Evolutionary conservation across 2,329 filamentous ascomycete species (phyloP), one percentile per base, ranked within the genome.

Genomic region (Penicillium griseofulvum): DNA sequence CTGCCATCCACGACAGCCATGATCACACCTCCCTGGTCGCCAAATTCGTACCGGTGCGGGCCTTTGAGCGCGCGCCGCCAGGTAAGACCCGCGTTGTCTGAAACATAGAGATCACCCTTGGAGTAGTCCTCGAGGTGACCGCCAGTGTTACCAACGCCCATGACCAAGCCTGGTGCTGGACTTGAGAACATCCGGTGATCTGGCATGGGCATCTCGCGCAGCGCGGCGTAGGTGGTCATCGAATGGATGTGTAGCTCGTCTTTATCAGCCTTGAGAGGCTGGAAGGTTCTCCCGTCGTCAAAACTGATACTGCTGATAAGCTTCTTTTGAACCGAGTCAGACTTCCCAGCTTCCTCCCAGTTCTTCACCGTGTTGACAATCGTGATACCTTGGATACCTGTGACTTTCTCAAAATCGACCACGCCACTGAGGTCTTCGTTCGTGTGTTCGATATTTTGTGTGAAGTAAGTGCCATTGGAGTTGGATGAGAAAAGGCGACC

Each of bases 381-480:
- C 53, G 96, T 90, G 54, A 99, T 89, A 34, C 94, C 94, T 71
- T 97, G 92, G 34, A 99, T 93, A 52, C 88, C 88, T 38, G 88
- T 83, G 49, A 99, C 86, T 75, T 96, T 96, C 71, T 99, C 94
- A 66, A 97, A 99, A 72, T 99, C 94, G 48, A 99, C 92, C 54
- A 86, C 83, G 3, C 91, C 91, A 28, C 77, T 75, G 10, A 71
- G 65, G 66, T 93, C 89, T 65, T 92, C 88, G 72, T 99, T 97
- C 33, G 93, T 97, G 71, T 97, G 88, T 56, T 95, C 89, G 53
- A 93, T 83, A 66, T 96, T 97, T 67, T 88, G 87, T 2, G 89
- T 94, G 71, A 97, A 99, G 73, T 93, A 97, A 2, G 91, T 97
- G 57, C 94, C 94, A 70, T 97, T 95, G 31, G 92, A 97, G 71